Evolutionary conservation across 768 basidiomycete genomes (phyloP).

Genomic region (Tricholoma furcatifolium): DNA sequence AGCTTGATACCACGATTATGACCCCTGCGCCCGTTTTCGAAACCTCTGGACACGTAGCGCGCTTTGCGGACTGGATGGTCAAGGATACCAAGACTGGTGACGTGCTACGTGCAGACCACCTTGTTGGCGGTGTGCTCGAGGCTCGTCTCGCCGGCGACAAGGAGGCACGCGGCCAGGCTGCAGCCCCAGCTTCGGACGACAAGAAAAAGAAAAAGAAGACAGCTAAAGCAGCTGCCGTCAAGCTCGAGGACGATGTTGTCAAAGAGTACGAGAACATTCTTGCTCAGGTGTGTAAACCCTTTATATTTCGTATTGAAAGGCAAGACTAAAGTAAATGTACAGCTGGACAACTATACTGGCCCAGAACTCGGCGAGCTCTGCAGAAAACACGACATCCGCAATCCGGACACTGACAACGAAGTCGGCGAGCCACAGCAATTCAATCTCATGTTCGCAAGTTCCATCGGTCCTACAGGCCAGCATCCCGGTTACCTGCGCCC

Average conservation of each 20-base stretch:
- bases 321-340: neutral
- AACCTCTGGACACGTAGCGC: slow-evolving; percentile 95
- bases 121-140: slow-evolving; percentile 90
- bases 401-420: slow-evolving; percentile 92
- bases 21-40: slow-evolving; percentile 94
- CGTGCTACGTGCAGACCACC: slow-evolving; percentile 94
- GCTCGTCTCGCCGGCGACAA: slow-evolving; percentile 87
- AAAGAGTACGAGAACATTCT: slow-evolving; percentile 79
- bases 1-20: slow-evolving; percentile 98
- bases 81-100: slow-evolving; percentile 95
- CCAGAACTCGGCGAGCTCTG: slow-evolving; percentile 87
- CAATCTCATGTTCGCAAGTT: slow-evolving; percentile 98
- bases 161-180: slow-evolving; percentile 79
- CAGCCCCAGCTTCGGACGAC: slow-evolving; percentile 54
- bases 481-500: slow-evolving; percentile 96
- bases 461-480: slow-evolving; percentile 96
- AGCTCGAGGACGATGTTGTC: slow-evolving; percentile 71
- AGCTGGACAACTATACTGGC: slow-evolving; percentile 95
- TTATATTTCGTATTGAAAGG: neutral
- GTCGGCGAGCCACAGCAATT: slow-evolving; percentile 92
- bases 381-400: slow-evolving; percentile 72
- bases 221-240: slow-evolving; percentile 65
- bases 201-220: slow-evolving; percentile 81
- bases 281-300: slow-evolving; percentile 67
- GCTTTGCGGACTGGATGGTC: slow-evolving; percentile 99